Percentiles rank a stretch among this genome's conserved stretches.
These are phyloP conservation scores for Aspergillus sp. DNA, from an alignment of 2,329 filamentous ascomycete species.

Conservation along the genomic window DNA sequence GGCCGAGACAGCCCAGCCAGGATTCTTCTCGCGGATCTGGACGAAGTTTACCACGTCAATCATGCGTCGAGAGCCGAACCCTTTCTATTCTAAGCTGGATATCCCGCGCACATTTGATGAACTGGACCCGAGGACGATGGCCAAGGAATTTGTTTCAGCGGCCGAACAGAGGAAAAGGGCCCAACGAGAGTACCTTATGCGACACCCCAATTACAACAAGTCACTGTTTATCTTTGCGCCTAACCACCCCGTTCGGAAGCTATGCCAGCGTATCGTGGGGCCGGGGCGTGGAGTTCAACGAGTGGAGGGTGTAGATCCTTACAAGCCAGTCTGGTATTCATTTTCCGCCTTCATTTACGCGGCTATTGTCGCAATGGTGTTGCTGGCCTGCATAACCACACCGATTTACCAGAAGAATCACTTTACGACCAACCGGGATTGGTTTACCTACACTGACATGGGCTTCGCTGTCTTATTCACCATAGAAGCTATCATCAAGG, in stretches of 20 bases:
- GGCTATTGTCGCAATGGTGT: slow-evolving; percentile 95
- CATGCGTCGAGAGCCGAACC: slow-evolving; percentile 77
- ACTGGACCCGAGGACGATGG: slow-evolving; percentile 82
- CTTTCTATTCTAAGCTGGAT: slow-evolving; percentile 85
- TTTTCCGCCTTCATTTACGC: slow-evolving; percentile 94
- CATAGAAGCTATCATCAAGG: slow-evolving; percentile 83
- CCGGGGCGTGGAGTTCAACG: slow-evolving; percentile 84
- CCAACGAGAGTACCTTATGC: slow-evolving; percentile 84
- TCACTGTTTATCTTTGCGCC: slow-evolving; percentile 85
- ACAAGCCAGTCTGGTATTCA: slow-evolving; percentile 84
- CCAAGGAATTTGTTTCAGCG: slow-evolving; percentile 82
- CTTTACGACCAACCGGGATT: slow-evolving; percentile 71
- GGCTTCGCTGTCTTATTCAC: slow-evolving; percentile 87
- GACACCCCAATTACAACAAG: slow-evolving; percentile 89
- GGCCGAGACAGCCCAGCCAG: slow-evolving; percentile 55
- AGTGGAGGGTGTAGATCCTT: slow-evolving; percentile 85
- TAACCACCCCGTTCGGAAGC: slow-evolving; percentile 71
- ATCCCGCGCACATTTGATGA: slow-evolving; percentile 71
- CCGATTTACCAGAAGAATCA: slow-evolving; percentile 92
- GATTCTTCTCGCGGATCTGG: slow-evolving; percentile 63
- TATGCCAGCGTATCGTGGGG: slow-evolving; percentile 88
- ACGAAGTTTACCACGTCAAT: slow-evolving; percentile 59
- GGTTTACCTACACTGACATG: slow-evolving; percentile 94
- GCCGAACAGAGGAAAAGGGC: slow-evolving; percentile 80
- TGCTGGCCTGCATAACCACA: slow-evolving; percentile 90